Percentiles rank a stretch among this genome's conserved stretches.
These are phyloP conservation scores for Spongiforma sp. DNA, from an alignment of 1,284 basidiomycete genomes.

Conservation along the genomic window DNA sequence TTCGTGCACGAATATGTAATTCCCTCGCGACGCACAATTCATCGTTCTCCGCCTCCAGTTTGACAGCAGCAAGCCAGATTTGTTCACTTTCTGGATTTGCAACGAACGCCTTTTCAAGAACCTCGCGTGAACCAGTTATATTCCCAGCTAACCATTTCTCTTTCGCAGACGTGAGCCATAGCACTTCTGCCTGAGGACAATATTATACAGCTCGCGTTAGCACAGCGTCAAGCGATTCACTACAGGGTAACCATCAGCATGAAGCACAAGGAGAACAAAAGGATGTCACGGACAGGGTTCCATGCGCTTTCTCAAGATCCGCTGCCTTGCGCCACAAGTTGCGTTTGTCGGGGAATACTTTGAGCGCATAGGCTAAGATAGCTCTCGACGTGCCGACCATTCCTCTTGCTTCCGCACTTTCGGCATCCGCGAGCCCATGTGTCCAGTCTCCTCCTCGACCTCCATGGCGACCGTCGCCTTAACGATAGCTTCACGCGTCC, in stretches of 20 bases:
- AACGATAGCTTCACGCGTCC: constrained; percentile 94
- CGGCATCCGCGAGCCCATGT: constrained; percentile 95
- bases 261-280: neutral
- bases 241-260: constrained; percentile 32
- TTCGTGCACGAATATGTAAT: constrained; percentile 86
- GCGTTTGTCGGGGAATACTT: constrained; percentile 87
- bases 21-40: constrained; percentile 87
- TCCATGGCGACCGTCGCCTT: constrained; percentile 97
- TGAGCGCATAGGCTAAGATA: constrained; percentile 88
- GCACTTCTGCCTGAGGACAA: constrained; percentile 92
- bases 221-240: constrained; percentile 83
- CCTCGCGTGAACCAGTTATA: constrained; percentile 84
- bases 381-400: constrained; percentile 86
- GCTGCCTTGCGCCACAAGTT: constrained; percentile 91
- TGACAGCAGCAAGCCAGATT: constrained; percentile 97
- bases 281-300: constrained; percentile 60
- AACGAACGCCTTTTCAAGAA: constrained; percentile 90
- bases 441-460: constrained; percentile 89
- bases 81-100: constrained; percentile 97
- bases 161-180: constrained; percentile 98
- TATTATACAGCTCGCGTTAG: constrained; percentile 84
- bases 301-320: constrained; percentile 90
- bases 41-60: constrained; percentile 94
- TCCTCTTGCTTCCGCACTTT: constrained; percentile 77
- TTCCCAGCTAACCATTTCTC: constrained; percentile 93